Evolutionary conservation across 306 rosid genomes (phyloP), one percentile per base, ranked within the genome.

Genomic region (Neltuma alba): DNA sequence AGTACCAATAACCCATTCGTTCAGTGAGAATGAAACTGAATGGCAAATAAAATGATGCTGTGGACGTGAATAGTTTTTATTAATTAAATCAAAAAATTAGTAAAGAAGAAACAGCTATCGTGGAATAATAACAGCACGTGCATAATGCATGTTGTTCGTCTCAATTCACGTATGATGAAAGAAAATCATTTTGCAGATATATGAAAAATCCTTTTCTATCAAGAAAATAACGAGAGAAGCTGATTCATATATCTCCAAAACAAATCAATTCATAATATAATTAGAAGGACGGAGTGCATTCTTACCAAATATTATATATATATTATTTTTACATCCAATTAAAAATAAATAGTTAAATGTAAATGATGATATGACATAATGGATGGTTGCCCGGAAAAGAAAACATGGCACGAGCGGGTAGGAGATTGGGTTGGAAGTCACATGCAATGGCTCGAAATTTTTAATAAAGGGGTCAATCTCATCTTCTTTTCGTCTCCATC

Each of bases 371-470:
- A 15, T 31, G 6, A 3, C 1, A 4, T 47, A 28, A 5, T 23
- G 40, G 71, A 4, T 2, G 36, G 57, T 27, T 12, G 28, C 45
- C 44, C 12, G 10, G 10, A 73, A 77, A 66, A 18, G 9, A 64
- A 25, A 48, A 63, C 65, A 65, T 8, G 75, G 3, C 76, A 54
- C 70, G n/a, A 73, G 44, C 44, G 58, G 44, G 25, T 1, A 0
- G 6, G 45, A 28, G 50, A 63, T 80, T 79, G 21, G 63, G 41
- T 37, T 40, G n/a, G 41, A 15, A 44, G 45, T 67, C 71, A 33
- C 80, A 42, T 52, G 75, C 76, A 40, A 31, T 21, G 63, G 62
- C 76, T 36, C 25, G 12, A 25, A 37, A 50, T 31, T 38, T 13
- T 80, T 70, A 50, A 52, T 25, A 31, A 58, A 5, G 9, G 67